phyloP scores from a whole-genome alignment of 2,329 filamentous ascomycete species.

The Aureobasidium sp. region DNA sequence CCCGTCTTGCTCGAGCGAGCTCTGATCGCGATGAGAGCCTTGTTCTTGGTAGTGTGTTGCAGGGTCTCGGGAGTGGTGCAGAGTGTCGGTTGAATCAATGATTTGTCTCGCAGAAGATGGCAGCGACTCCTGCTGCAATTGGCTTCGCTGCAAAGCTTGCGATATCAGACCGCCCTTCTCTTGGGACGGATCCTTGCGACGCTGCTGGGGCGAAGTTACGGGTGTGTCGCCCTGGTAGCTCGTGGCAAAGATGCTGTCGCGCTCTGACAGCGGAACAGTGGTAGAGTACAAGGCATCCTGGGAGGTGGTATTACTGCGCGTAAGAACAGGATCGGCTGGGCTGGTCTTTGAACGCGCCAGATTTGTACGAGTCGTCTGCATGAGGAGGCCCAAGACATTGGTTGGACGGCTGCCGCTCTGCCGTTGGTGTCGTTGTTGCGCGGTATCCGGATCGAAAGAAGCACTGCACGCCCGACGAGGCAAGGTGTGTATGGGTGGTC shows the following conservation, averaged over 20 bases:
- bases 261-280: conserved; percentile 51
- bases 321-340: conserved; percentile 4
- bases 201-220: conserved; percentile 14
- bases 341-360: conserved; percentile 16
- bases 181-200: neutral
- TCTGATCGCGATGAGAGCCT: neutral
- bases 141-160: conserved; percentile 1
- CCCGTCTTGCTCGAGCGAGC: neutral
- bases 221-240: conserved; percentile 38
- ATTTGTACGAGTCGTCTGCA: conserved; percentile 16
- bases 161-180: conserved; percentile 8
- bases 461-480: neutral
- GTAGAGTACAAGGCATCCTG: conserved; percentile 28
- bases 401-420: conserved; percentile 13
- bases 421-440: neutral
- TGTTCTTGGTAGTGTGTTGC: neutral
- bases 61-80: neutral
- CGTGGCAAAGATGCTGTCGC: conserved; percentile 58
- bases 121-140: neutral
- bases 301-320: neutral
- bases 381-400: conserved; percentile 16
- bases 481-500: neutral
- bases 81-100: neutral
- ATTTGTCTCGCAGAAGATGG: no score
- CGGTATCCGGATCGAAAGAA: neutral